Conservation (phyloP, 805 yeast species). For the Candida wancherniae region DNA sequence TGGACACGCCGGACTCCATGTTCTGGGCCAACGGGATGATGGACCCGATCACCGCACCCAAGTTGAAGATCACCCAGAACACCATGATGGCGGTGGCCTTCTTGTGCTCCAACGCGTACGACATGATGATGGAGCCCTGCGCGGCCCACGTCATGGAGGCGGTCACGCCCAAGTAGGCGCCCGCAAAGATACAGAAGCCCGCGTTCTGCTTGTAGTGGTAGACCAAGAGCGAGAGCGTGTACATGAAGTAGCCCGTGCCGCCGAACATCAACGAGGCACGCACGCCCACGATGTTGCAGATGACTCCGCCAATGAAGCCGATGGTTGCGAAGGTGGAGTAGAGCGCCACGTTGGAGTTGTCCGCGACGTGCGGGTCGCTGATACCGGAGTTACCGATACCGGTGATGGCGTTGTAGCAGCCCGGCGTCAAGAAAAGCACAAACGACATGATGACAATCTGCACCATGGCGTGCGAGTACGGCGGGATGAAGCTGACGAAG, state of each 20-base stretch:
- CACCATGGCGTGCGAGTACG: slow-evolving; percentile 34
- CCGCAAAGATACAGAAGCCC: slow-evolving; percentile 53
- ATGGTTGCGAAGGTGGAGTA: slow-evolving; percentile 52
- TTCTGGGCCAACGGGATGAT: slow-evolving; percentile 54
- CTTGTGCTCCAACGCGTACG: slow-evolving; percentile 50
- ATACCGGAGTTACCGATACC: slow-evolving; percentile 49
- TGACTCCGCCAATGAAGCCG: slow-evolving; percentile 55
- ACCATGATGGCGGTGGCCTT: slow-evolving; percentile 52
- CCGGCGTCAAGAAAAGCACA: slow-evolving; percentile 47
- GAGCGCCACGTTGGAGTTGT: slow-evolving; percentile 49
- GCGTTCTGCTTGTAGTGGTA: slow-evolving; percentile 42
- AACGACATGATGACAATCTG: slow-evolving; percentile 45
- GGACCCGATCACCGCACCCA: slow-evolving; percentile 59
- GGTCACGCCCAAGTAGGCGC: slow-evolving; percentile 53
- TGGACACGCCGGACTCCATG: slow-evolving; percentile 33
- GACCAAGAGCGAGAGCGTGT: slow-evolving; percentile 48
- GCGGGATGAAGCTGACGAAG: slow-evolving; percentile 23
- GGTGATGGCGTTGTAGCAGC: slow-evolving; percentile 47
- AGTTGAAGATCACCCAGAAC: slow-evolving; percentile 58
- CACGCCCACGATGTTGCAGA: slow-evolving; percentile 47
- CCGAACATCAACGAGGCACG: slow-evolving; percentile 45
- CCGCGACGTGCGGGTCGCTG: slow-evolving; percentile 34
- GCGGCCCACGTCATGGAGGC: slow-evolving; percentile 58
- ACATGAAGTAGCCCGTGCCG: slow-evolving; percentile 51
- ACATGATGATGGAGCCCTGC: slow-evolving; percentile 52